phyloP scores from a whole-genome alignment of 2,329 filamentous ascomycete species.

The Phaeosphaeria sp. region DNA sequence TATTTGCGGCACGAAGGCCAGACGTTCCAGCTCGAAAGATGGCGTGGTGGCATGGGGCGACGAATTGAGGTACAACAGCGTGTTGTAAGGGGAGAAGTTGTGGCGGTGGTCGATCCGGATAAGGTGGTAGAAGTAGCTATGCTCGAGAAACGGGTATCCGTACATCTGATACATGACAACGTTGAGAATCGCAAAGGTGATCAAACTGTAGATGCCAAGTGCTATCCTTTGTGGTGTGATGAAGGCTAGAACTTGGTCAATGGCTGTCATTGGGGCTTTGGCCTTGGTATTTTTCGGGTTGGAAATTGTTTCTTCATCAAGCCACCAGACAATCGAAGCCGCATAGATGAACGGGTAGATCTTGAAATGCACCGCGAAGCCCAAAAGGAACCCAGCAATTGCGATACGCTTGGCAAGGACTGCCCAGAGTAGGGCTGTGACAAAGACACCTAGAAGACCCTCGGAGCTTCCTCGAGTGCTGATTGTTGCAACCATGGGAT shows the following conservation, averaged over 20 bases:
- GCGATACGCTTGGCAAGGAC: slow-evolving; percentile 67
- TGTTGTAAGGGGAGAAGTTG: slow-evolving; percentile 98
- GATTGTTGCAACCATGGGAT: slow-evolving; percentile 98
- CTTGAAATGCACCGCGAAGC: slow-evolving; percentile 92
- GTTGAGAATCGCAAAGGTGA: slow-evolving; percentile 78
- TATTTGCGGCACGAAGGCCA: slow-evolving; percentile 90
- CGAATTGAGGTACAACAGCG: slow-evolving; percentile 85
- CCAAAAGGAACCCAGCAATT: slow-evolving; percentile 77
- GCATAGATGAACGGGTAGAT: slow-evolving; percentile 99
- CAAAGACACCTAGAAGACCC: slow-evolving; percentile 84
- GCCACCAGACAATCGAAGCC: slow-evolving; percentile 79
- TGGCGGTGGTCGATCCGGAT: slow-evolving; percentile 94
- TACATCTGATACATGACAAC: slow-evolving; percentile 77
- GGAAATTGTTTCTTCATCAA: slow-evolving; percentile 62
- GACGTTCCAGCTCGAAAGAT: slow-evolving; percentile 69
- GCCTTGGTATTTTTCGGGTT: slow-evolving; percentile 6
- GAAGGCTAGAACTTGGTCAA: slow-evolving; percentile 26
- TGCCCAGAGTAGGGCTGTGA: slow-evolving; percentile 84
- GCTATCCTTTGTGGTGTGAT: slow-evolving; percentile 56
- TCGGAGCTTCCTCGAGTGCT: slow-evolving; percentile 95
- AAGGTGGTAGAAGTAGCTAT: slow-evolving; percentile 93
- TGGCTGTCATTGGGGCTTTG: slow-evolving; percentile 25
- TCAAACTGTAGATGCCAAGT: slow-evolving; percentile 69
- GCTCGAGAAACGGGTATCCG: slow-evolving; percentile 79
- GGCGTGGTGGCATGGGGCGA: slow-evolving; percentile 56